phyloP scores from a whole-genome alignment of 305 asterid species.

The Solanum aculeatissimum region DNA sequence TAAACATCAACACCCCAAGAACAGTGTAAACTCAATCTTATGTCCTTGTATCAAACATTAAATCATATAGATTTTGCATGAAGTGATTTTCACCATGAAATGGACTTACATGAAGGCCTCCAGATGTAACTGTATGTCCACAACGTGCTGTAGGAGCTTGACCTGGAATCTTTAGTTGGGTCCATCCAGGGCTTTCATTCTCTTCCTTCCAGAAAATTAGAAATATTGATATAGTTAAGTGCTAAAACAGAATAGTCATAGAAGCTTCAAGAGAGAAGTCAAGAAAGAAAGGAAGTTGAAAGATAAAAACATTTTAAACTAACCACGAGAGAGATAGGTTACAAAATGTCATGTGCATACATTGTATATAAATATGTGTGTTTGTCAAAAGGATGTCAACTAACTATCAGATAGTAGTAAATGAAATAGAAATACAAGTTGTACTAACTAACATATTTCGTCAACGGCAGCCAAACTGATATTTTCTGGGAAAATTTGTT shows the following conservation, averaged over 20 bases:
- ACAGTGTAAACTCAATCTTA: neutral
- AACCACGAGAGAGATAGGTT: neutral
- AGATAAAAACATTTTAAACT: neutral
- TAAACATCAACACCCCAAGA: neutral
- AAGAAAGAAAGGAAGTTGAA: neutral
- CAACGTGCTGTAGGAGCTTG: slow-evolving; percentile 95
- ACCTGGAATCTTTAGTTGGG: slow-evolving; percentile 97
- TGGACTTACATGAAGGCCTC: slow-evolving; percentile 64
- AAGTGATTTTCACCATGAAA: neutral
- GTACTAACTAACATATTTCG: neutral
- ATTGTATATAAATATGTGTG: neutral
- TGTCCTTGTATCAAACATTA: neutral
- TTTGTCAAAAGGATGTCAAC: neutral
- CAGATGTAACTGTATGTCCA: slow-evolving; percentile 94
- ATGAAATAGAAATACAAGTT: neutral
- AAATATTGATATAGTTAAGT: neutral
- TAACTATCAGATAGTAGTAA: neutral
- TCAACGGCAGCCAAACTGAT: neutral
- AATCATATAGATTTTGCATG: neutral
- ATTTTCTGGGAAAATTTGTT: neutral
- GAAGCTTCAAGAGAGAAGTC: neutral
- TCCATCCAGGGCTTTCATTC: slow-evolving; percentile 96
- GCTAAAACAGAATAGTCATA: neutral
- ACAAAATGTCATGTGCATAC: neutral
- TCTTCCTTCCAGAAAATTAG: slow-evolving; percentile 71